Evolutionary conservation across 1,284 basidiomycete genomes (phyloP).

Genomic region (Lentinus polychrous): DNA sequence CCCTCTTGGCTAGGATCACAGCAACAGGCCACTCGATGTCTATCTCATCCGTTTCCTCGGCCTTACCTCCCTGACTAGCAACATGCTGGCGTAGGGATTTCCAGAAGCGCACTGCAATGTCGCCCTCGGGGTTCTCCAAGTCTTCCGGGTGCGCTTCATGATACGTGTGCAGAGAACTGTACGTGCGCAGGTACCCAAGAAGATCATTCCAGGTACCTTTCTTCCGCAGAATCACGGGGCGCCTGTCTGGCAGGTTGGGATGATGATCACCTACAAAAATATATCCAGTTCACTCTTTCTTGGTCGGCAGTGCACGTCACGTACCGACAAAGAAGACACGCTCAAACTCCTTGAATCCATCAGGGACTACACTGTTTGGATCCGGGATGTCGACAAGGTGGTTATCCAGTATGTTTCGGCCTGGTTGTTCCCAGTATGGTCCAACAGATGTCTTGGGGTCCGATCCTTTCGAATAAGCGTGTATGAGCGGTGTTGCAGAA

Average conservation of each 20-base stretch:
- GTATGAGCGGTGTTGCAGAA: conserved; percentile 50
- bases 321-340: conserved; percentile 51
- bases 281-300: not conserved
- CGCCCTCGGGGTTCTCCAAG: conserved; percentile 38
- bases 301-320: conserved; percentile 2
- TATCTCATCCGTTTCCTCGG: conserved; percentile 36
- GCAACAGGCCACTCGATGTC: conserved; percentile 72
- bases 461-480: conserved; percentile 50
- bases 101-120: conserved; percentile 61
- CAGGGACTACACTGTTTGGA: conserved; percentile 33
- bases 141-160: conserved; percentile 62
- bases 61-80: conserved; percentile 28
- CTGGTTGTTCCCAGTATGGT: conserved; percentile 76
- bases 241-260: conserved; percentile 34
- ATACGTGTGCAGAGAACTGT: conserved; percentile 68
- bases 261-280: conserved; percentile 31
- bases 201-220: conserved; percentile 60
- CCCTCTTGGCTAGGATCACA: conserved; percentile 43
- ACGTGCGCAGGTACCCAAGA: conserved; percentile 65
- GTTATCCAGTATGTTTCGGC: conserved; percentile 68
- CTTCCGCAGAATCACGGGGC: conserved; percentile 54
- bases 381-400: conserved; percentile 66
- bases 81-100: conserved; percentile 39
- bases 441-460: conserved; percentile 55
- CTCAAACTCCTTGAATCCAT: conserved; percentile 34